Base-by-base conservation (phyloP, 1,284 basidiomycete genomes). In the Schizophyllum amplum region DNA sequence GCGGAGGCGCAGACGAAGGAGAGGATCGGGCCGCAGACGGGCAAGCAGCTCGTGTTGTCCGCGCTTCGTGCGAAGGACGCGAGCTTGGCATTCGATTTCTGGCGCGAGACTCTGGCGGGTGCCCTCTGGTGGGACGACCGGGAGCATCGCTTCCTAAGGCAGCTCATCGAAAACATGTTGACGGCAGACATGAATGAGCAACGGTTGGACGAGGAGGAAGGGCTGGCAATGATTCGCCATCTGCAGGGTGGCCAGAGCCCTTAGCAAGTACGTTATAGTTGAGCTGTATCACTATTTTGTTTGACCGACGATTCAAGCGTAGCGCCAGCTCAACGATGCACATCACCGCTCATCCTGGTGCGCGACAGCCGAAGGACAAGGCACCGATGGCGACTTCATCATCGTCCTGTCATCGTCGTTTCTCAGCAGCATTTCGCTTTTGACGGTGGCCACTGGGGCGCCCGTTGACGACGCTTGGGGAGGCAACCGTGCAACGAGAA, bases 81-180 rank as follows among this genome's bases (percentile, higher is more conserved):
- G 0, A 61, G 61, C 59, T 67, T 80, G 69, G 86, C 83, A 4
- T 85, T 75, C 69, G 65, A 69, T 51, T 86, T 86, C 66, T 88
- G 86, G 86, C 63, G 68, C 54, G 62, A 69, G 54, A 66, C 84
- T 54, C 50, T 86, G 22, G 70, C 68, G 60, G 68, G 68, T 52
- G 77, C 74, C 66, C 69, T 74, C n/a, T 70, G 78, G 58, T 82
- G 79, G 79, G 61, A 66, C 9, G 81, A 84, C 63, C 20, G 4
- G 15, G 72, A 75, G 62, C 82, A 85, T 61, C 59, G 52, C 26
- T 60, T 55, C 47, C 62, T 75, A 61, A 77, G 84, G 56, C 57
- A 65, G 1, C 63, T 63, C 23, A 78, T 87, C 52, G 61, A 24
- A 60, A 57, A 54, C 72, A 75, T 57, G 62, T 61, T 42, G 57